phyloP scores from a whole-genome alignment of 139 green algal genomes.

The Chlorella sp. region DNA sequence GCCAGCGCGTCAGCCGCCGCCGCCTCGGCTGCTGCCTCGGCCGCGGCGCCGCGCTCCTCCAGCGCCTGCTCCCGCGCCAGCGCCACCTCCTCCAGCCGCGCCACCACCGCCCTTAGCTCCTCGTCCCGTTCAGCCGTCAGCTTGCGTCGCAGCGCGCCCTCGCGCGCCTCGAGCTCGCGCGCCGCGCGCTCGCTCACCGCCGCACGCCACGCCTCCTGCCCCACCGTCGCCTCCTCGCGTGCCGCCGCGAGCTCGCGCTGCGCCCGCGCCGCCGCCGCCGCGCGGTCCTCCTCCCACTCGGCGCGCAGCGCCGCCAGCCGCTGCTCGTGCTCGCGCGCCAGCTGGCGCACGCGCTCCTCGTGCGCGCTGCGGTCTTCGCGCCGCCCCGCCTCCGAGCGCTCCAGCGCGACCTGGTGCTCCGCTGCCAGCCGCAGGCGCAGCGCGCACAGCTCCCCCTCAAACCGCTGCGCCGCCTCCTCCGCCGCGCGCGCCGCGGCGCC shows the following conservation, averaged over 20 bases:
- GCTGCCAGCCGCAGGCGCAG: slow-evolving; percentile 25
- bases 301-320: slow-evolving; percentile 19
- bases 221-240: slow-evolving; percentile 22
- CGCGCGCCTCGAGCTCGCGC: slow-evolving; percentile 35
- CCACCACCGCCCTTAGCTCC: slow-evolving; percentile 28
- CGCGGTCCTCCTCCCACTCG: slow-evolving; percentile 24
- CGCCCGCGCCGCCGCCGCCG: slow-evolving; percentile 7
- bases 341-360: background rate
- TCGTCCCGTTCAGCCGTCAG: slow-evolving; percentile 25
- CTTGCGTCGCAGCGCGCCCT: slow-evolving; percentile 22
- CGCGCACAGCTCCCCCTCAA: slow-evolving; percentile 25
- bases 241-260: slow-evolving; percentile 21
- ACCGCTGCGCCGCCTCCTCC: slow-evolving; percentile 34
- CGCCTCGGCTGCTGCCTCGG: background rate
- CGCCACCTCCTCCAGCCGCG: slow-evolving; percentile 26
- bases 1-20: background rate
- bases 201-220: slow-evolving; percentile 43
- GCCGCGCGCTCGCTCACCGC: slow-evolving; percentile 38
- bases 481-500: slow-evolving; percentile 24
- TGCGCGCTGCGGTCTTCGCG: slow-evolving; percentile 3
- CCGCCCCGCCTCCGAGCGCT: slow-evolving; percentile 12
- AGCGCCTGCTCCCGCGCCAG: slow-evolving; percentile 13
- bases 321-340: slow-evolving; percentile 24
- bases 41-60: slow-evolving; percentile 1
- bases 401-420: slow-evolving; percentile 32